phyloP scores from a whole-genome alignment of 306 rosid species.

The Arachis stenosperma region DNA sequence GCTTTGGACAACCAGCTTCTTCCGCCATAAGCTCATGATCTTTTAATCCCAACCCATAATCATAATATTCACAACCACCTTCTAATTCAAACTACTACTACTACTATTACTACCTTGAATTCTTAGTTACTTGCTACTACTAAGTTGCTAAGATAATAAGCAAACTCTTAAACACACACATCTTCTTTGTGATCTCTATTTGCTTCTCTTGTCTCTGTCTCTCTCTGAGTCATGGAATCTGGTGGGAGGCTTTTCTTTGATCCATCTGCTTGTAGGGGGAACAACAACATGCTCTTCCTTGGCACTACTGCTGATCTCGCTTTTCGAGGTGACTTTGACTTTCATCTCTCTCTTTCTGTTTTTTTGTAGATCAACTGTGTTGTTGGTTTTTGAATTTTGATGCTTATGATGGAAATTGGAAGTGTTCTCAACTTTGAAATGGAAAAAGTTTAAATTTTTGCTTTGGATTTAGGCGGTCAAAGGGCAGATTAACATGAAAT shows the following conservation, averaged over 20 bases:
- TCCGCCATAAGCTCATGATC: conserved; percentile 99
- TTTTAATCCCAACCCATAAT: conserved; percentile 47
- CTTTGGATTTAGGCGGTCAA: background rate
- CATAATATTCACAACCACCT: background rate
- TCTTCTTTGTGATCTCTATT: background rate
- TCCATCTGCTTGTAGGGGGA: conserved; percentile 57
- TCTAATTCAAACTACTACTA: background rate
- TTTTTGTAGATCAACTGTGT: background rate
- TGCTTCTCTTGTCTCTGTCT: background rate
- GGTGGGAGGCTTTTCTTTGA: conserved; percentile 76
- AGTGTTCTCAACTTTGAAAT: background rate
- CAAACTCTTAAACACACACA: background rate
- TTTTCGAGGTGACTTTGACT: conserved; percentile 62
- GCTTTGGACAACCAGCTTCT: conserved; percentile 97
- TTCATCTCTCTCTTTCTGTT: background rate
- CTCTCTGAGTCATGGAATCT: conserved; percentile 57
- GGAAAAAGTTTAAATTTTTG: conserved; percentile 10
- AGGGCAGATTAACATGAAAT: background rate
- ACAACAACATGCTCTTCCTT: conserved; percentile 81
- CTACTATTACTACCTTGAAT: background rate
- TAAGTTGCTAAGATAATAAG: background rate
- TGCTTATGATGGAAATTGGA: no score
- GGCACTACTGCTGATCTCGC: conserved; percentile 62
- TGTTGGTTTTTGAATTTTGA: background rate
- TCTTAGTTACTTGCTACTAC: background rate